Evolutionary conservation across 805 yeast species (phyloP), one percentile per base, ranked within the genome.

Genomic region (Jamesozyma rosinii): DNA sequence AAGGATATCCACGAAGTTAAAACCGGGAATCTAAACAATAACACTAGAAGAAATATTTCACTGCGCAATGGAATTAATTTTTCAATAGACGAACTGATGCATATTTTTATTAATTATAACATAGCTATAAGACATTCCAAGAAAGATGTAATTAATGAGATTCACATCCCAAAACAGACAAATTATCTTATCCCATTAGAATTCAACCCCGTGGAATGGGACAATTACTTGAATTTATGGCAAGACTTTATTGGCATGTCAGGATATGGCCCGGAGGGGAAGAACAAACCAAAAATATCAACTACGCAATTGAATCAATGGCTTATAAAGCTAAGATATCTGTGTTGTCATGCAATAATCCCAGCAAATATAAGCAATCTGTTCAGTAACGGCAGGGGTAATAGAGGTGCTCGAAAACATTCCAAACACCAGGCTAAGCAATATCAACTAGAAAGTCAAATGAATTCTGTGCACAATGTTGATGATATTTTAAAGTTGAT

Each of bases 191-290:
- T 92, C 39, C 71, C 84, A 1, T 69, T 85, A 17, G 86, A 88
- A 2, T 83, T 92, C 59, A 79, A 83, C 3, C 79, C 86, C 0
- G 75, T 92, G 18, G 98, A 92, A 58, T 83, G 83, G 55, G 87
- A 85, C 55, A 81, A 85, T 53, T 92, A 92, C 57, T 74, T 79
- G 41, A 77, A 78, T 49, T 51, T 77, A 18, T 77, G 77, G 55
- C 69, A 72, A 17, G 72, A 75, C n/a, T 86, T 87, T 54, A 65
- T 77, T 41, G 54, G 62, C 14, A 73, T 67, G 26, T 83, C 77
- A 27, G 79, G 79, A 3, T 66, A 80, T 30, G 70, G 70, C 34
- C 43, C 56, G 11, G 63, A 67, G 53, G 75, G 73, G 8, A 61
- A 66, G 27, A 79, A 79, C 14, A 67, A 67, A 34, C 81, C 82